A percentile compares a stretch with the other conserved stretches of the same genome.
Evolutionary conservation across 1,284 basidiomycete species (phyloP).

Genomic region (Coniferiporia weirii): DNA sequence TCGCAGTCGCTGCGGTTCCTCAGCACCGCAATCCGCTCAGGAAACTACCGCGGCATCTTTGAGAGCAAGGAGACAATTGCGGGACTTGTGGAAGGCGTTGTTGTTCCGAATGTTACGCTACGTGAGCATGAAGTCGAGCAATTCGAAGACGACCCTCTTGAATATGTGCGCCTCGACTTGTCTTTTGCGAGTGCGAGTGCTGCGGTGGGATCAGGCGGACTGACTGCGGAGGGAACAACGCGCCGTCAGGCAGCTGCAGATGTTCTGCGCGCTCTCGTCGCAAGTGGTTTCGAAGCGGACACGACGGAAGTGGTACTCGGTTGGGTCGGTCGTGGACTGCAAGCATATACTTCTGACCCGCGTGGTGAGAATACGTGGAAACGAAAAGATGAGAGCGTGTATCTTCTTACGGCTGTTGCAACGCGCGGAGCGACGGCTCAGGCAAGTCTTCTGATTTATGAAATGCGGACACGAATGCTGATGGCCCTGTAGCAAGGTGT

Average conservation of each 20-base stretch:
- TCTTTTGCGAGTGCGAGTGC: conserved; percentile 54
- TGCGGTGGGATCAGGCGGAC: conserved; percentile 33
- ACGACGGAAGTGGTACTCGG: conserved; percentile 81
- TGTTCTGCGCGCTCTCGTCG: conserved; percentile 81
- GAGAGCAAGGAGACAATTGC: conserved; percentile 76
- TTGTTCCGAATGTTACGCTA: conserved; percentile 88
- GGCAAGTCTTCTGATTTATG: conserved; percentile 36
- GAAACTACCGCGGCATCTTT: conserved; percentile 61
- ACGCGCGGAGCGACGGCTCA: conserved; percentile 81
- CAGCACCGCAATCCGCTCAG: conserved; percentile 87
- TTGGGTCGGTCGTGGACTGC: conserved; percentile 77
- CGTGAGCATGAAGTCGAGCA: conserved; percentile 91
- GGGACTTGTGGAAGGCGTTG: conserved; percentile 83
- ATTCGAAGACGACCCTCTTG: conserved; percentile 96
- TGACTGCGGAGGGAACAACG: conserved; percentile 57
- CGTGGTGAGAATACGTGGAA: conserved; percentile 80
- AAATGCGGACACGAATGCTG: neutral
- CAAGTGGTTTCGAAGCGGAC: conserved; percentile 74
- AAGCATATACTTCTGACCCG: conserved; percentile 39
- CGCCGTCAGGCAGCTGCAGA: conserved; percentile 91
- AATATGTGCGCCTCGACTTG: conserved; percentile 90
- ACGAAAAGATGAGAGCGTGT: conserved; percentile 95
- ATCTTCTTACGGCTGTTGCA: conserved; percentile 87
- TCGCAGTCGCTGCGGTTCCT: conserved; percentile 92
- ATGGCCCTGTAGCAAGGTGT: conserved; percentile 67